These are phyloP conservation scores for Rusavskia elegans DNA, from an alignment of 495 filamentous ascomycete genomes.

Conservation along the genomic window DNA sequence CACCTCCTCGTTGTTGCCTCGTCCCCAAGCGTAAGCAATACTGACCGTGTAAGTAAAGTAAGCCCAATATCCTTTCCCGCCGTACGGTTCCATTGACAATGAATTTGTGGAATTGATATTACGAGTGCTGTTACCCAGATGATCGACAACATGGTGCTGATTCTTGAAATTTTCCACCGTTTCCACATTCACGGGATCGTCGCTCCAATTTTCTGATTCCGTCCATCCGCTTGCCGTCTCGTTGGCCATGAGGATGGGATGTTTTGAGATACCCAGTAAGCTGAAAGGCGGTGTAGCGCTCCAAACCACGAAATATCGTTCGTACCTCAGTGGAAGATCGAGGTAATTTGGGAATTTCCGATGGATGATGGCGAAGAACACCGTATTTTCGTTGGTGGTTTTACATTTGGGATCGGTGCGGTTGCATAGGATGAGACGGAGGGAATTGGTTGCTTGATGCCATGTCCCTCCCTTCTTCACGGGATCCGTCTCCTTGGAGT, in stretches of 20 bases:
- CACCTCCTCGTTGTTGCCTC: slow-evolving; percentile 12
- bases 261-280: slow-evolving; percentile 19
- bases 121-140: no score
- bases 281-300: slow-evolving; percentile 18
- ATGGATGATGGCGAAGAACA: slow-evolving; percentile 22
- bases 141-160: no score
- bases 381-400: slow-evolving; percentile 12
- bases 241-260: slow-evolving; percentile 22
- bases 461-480: slow-evolving; percentile 13
- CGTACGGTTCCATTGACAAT: slow-evolving; percentile 3
- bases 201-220: slow-evolving; percentile 20
- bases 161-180: not conserved
- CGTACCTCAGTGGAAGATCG: slow-evolving; percentile 21
- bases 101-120: no score
- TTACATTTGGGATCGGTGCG: slow-evolving; percentile 13
- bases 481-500: slow-evolving; percentile 3
- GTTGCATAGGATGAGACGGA: slow-evolving; percentile 21
- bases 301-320: slow-evolving; percentile 24
- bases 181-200: slow-evolving; percentile 7
- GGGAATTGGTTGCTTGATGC: slow-evolving; percentile 24
- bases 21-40: slow-evolving; percentile 23
- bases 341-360: slow-evolving; percentile 20
- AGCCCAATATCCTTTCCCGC: slow-evolving; percentile 17
- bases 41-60: slow-evolving; percentile 25
- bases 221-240: slow-evolving; percentile 22